Evolutionary conservation across 2,329 filamentous ascomycete species (phyloP).

Genomic region (Cordyceps javanica): DNA sequence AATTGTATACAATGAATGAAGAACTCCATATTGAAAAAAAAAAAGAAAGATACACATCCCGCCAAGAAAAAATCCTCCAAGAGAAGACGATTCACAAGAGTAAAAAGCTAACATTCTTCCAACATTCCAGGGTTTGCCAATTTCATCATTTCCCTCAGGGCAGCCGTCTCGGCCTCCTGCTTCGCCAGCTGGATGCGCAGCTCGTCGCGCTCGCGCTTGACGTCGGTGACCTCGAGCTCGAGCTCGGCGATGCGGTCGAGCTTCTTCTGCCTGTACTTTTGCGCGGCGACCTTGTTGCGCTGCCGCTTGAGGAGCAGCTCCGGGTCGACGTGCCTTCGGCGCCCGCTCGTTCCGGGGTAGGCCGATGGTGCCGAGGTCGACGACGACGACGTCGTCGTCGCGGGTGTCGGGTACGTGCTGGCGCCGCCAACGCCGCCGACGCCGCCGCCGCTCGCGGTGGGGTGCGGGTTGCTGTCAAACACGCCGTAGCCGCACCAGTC

Average conservation of each 20-base stretch:
- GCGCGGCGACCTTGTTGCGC: conserved; percentile 57
- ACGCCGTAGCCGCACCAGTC: conserved; percentile 8
- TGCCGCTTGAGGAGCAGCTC: conserved; percentile 42
- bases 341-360: no score
- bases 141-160: conserved; percentile 36
- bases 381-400: neutral
- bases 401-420: neutral
- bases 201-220: conserved; percentile 50
- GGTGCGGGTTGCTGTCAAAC: conserved; percentile 3
- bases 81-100: neutral
- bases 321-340: conserved; percentile 3
- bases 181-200: conserved; percentile 49
- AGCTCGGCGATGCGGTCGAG: conserved; percentile 53
- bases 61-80: conserved; percentile 4
- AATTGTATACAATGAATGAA: no score
- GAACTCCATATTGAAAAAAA: neutral
- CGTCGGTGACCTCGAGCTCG: conserved; percentile 45
- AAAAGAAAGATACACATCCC: neutral
- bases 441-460: neutral
- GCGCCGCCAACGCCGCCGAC: neutral
- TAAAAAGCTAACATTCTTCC: conserved; percentile 1
- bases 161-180: conserved; percentile 53
- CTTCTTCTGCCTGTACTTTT: conserved; percentile 58
- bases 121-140: conserved; percentile 5
- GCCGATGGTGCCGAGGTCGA: no score